Evolutionary conservation across 2,329 filamentous ascomycete species (phyloP).

Genomic region (Fusarium equiseti): DNA sequence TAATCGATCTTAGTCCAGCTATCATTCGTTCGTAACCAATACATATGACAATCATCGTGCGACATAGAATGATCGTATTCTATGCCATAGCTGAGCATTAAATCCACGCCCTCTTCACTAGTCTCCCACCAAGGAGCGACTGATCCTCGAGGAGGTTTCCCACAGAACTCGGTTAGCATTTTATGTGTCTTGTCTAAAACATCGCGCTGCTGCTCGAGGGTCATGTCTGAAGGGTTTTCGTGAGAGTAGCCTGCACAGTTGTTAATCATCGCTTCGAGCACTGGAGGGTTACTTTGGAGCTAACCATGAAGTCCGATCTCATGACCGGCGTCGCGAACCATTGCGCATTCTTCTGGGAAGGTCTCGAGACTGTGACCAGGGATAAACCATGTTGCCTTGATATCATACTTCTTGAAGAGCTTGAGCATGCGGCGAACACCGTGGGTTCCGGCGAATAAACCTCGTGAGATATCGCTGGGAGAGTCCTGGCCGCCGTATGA

Average conservation of each 20-base stretch:
- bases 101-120: slow-evolving; percentile 73
- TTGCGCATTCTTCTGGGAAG: slow-evolving; percentile 60
- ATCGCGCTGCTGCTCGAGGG: slow-evolving; percentile 78
- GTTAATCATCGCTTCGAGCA: too few species aligned
- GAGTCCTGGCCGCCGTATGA: slow-evolving; percentile 81
- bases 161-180: slow-evolving; percentile 75
- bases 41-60: slow-evolving; percentile 68
- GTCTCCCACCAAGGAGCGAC: slow-evolving; percentile 84
- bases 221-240: slow-evolving; percentile 80
- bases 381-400: slow-evolving; percentile 71
- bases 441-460: slow-evolving; percentile 76
- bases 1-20: slow-evolving; percentile 78
- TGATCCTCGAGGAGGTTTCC: slow-evolving; percentile 77
- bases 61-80: slow-evolving; percentile 77
- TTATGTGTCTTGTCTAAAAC: slow-evolving; percentile 81
- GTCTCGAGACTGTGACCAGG: slow-evolving; percentile 63
- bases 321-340: slow-evolving; percentile 60
- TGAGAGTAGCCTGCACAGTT: slow-evolving; percentile 68
- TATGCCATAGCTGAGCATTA: slow-evolving; percentile 74
- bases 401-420: slow-evolving; percentile 77
- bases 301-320: slow-evolving; percentile 68
- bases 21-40: slow-evolving; percentile 73
- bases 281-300: rapidly evolving
- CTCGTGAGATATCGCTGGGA: slow-evolving; percentile 57
- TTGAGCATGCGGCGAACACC: slow-evolving; percentile 75